A percentile compares a stretch with the other conserved stretches of the same genome.
phyloP scores from a whole-genome alignment of 345 rosid genomes.

The Raphanus raphanistrum region DNA sequence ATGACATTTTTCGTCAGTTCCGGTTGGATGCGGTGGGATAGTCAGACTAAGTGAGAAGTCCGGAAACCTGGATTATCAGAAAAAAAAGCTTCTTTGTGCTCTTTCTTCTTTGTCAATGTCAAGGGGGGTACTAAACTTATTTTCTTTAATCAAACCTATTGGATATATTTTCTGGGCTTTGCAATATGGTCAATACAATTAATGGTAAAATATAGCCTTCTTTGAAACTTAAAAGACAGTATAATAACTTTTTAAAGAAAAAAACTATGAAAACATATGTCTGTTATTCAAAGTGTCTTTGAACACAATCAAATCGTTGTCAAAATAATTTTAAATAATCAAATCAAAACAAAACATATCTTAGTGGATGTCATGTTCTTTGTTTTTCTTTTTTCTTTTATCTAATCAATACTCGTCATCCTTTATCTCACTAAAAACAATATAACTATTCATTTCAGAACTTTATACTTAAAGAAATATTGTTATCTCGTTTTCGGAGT shows the following conservation, averaged over 20 bases:
- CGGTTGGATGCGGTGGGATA: too few relatives aligned
- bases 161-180: not conserved
- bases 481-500: slow-evolving; percentile 8
- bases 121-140: not conserved
- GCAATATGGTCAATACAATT: not conserved
- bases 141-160: not conserved
- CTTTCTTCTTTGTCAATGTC: not conserved
- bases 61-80: too few relatives aligned
- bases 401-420: slow-evolving; percentile 6
- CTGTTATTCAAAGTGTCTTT: not conserved
- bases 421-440: slow-evolving; percentile 32
- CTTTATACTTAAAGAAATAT: not conserved
- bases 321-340: not conserved
- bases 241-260: not conserved
- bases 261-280: not conserved
- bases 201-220: not conserved
- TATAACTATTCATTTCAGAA: not conserved
- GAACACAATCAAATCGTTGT: not conserved
- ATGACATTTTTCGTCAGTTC: too few relatives aligned
- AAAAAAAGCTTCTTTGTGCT: not conserved
- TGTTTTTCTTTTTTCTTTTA: not conserved
- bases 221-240: not conserved
- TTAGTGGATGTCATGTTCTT: slow-evolving; percentile 33
- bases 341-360: not conserved
- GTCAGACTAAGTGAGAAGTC: too few relatives aligned